Evolutionary conservation across 257 asterid species (phyloP).

Genomic region (Solanum corneliomulleri): DNA sequence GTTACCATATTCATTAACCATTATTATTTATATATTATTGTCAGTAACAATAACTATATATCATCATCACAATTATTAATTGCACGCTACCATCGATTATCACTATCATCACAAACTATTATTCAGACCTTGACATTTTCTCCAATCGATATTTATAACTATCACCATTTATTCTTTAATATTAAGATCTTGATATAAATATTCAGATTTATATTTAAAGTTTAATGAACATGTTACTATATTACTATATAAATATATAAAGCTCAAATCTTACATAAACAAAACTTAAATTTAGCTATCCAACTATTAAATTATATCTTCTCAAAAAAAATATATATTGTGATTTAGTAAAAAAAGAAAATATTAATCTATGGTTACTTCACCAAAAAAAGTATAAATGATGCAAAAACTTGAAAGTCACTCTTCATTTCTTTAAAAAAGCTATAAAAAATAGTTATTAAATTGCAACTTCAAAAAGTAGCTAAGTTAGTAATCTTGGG

Average conservation of each 20-base stretch:
- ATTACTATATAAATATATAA: not conserved
- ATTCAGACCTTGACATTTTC: not conserved
- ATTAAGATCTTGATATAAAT: not conserved
- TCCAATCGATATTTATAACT: not conserved
- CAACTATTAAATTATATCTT: not conserved
- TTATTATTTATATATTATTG: not conserved
- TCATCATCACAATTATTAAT: not conserved
- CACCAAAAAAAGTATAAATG: not conserved
- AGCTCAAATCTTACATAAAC: not conserved
- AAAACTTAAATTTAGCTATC: not conserved
- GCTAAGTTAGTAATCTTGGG: not conserved
- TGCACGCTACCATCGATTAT: rapidly evolving
- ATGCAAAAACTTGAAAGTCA: not conserved
- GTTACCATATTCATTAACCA: too few species aligned
- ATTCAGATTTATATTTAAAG: not conserved
- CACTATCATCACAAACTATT: not conserved
- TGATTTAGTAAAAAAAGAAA: not conserved
- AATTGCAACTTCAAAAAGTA: not conserved
- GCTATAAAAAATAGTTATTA: not conserved
- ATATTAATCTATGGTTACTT: not conserved
- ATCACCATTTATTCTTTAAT: not conserved
- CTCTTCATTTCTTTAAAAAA: not conserved
- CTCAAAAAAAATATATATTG: not conserved
- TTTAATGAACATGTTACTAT: not conserved
- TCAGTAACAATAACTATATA: not conserved